phyloP scores from a whole-genome alignment of 2,329 filamentous ascomycete genomes.

The Paecilomyces sp. region DNA sequence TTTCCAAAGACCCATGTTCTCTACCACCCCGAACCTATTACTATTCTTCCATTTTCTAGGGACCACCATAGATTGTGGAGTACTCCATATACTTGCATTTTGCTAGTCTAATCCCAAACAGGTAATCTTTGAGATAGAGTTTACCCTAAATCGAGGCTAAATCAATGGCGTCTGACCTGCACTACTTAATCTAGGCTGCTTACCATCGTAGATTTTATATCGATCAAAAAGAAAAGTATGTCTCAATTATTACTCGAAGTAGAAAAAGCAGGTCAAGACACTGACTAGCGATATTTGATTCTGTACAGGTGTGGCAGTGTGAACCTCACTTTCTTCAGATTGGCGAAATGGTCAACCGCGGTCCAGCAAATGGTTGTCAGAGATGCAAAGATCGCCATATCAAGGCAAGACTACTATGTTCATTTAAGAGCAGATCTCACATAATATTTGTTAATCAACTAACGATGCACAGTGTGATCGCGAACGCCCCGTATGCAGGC shows the following conservation, averaged over 20 bases:
- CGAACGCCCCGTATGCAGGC: conserved; percentile 3
- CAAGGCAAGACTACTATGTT: conserved; percentile 1
- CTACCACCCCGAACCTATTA: too few relatives aligned
- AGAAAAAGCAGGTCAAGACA: background rate
- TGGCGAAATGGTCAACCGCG: conserved; percentile 3
- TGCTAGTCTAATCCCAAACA: background rate
- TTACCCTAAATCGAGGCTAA: background rate
- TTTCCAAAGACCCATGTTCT: too few relatives aligned
- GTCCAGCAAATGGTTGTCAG: conserved; percentile 5
- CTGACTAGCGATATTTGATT: too few relatives aligned
- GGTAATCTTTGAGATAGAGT: background rate
- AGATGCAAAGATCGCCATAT: conserved; percentile 6
- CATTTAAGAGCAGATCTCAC: background rate
- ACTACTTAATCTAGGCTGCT: too few relatives aligned
- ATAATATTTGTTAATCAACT: background rate
- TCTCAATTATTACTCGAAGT: background rate
- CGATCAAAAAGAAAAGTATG: background rate
- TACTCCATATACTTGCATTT: too few relatives aligned
- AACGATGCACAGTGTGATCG: conserved; percentile 2
- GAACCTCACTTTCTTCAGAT: too few relatives aligned
- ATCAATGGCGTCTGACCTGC: too few relatives aligned
- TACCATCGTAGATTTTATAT: background rate
- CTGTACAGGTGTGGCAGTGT: too few relatives aligned
- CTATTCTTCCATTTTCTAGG: too few relatives aligned
- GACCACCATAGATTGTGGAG: too few relatives aligned